Evolutionary conservation across 1,139 yeast species (phyloP), one percentile per base, ranked within the genome.

Genomic region (Zygosaccharomyces sapae): DNA sequence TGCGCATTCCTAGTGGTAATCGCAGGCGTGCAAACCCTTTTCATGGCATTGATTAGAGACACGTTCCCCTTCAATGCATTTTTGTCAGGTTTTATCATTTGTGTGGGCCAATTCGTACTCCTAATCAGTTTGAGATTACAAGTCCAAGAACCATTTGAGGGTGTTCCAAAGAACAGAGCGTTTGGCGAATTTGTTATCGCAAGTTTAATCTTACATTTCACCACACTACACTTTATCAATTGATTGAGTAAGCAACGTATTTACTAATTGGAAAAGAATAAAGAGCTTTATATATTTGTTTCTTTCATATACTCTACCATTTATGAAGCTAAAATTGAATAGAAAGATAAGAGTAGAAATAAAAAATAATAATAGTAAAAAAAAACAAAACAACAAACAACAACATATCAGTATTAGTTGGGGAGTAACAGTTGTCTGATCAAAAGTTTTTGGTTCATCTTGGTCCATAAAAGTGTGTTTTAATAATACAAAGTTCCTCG

Each of bases 1-100:
- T 74, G 92, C 63, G 78, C 67, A 24, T 89, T 87, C 57, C 70
- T 92, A 51, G 90, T 92, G 10, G 67, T 72, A 0, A 72, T 88
- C 52, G 98, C 96, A 0, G 70, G 79, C 2, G 69, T 86, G 41
- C 97, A 92, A 69, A 87, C 90, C 64, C 69, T 75, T 4, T 89
- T 89, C 65, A 87, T 86, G 52, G 56, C 84, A 34, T 55, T 89
- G 13, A 80, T 89, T 46, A 96, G 97, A 43, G 67, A 64, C 27
- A 87, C 81, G 58, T 94, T 84, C 75, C 99, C 99, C 18, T 92
- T 94, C 76, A 92, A 92, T 69, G 97, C 97, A 30, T 92, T 92
- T 64, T 75, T 92, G 52, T 94, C 96, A 24, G 98, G 98, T 0
- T 92, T 92, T 64, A 79, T 86, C 50, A 74, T 89, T 34, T 87